Percentiles rank a stretch among this genome's conserved stretches.
These are phyloP conservation scores for Boletus speciosus DNA, from an alignment of 768 basidiomycete genomes.

Conservation along the genomic window DNA sequence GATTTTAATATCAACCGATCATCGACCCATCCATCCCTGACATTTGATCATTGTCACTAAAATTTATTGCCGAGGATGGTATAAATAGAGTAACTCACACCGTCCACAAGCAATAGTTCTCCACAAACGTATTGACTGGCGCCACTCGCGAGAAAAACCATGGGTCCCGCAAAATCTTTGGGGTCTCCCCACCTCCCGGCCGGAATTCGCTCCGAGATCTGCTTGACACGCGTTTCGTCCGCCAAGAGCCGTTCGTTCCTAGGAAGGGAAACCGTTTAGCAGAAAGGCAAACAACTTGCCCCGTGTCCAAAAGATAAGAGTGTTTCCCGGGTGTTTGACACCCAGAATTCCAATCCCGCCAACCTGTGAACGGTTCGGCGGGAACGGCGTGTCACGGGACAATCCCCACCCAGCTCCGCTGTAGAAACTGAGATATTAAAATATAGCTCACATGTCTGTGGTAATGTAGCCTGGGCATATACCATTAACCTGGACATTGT, in stretches of 20 bases:
- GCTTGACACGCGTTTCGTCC: slow-evolving; percentile 56
- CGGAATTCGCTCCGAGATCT: slow-evolving; percentile 71
- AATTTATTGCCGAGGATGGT: slow-evolving; percentile 2
- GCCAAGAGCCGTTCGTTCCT: slow-evolving; percentile 66
- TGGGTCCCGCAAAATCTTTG: slow-evolving; percentile 62
- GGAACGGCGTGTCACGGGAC: slow-evolving; percentile 6
- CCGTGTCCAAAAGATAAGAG: slow-evolving; percentile 5
- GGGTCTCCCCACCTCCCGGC: slow-evolving; percentile 66
- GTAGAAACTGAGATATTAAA: slow-evolving; percentile 10
- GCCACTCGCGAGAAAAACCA: slow-evolving; percentile 61
- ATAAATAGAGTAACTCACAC: slow-evolving; percentile 42
- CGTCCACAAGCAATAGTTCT: slow-evolving; percentile 64
- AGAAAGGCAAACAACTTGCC: slow-evolving; percentile 1
- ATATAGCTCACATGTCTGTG: slow-evolving; percentile 72
- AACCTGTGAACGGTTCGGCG: not conserved
- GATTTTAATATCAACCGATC: slow-evolving; percentile 4
- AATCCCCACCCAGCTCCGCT: not conserved
- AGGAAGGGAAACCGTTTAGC: slow-evolving; percentile 17
- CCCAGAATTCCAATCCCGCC: slow-evolving; percentile 7
- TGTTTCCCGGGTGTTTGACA: not conserved
- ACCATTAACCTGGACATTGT: slow-evolving; percentile 85
- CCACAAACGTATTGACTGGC: slow-evolving; percentile 70
- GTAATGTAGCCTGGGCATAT: slow-evolving; percentile 87
- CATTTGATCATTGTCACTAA: slow-evolving; percentile 8
- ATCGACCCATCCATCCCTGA: slow-evolving; percentile 65